These are phyloP conservation scores for Pseudotsuga menziesii DNA, from an alignment of 75 land plant species.

Conservation along the genomic window DNA sequence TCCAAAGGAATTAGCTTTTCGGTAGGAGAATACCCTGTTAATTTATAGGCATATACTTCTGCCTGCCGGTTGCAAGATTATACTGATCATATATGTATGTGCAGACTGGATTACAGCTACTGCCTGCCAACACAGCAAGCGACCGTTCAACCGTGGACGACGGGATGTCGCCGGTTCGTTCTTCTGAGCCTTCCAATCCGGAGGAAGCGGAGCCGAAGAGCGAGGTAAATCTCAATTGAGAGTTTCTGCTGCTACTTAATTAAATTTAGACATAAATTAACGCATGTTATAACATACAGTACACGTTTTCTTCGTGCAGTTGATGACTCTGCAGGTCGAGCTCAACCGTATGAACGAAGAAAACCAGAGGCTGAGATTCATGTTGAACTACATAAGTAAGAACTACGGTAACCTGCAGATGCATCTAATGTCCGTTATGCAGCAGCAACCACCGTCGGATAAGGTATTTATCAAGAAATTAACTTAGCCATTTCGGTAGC, in stretches of 20 bases:
- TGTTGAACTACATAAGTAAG: conserved; percentile 34
- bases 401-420: conserved; percentile 44
- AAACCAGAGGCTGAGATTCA: conserved; percentile 47
- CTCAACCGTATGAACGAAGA: conserved; percentile 52
- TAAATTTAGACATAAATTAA: neutral
- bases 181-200: neutral
- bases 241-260: too few relatives aligned
- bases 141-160: conserved; percentile 62
- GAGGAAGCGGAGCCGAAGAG: conserved; percentile 30
- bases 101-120: conserved; percentile 49
- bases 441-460: conserved; percentile 14
- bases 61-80: too few relatives aligned
- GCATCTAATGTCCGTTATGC: conserved; percentile 33
- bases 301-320: conserved; percentile 22
- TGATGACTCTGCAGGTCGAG: conserved; percentile 40
- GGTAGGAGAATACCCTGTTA: conserved; percentile 13
- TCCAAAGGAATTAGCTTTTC: too few relatives aligned
- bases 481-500: too few relatives aligned
- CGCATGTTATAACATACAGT: neutral
- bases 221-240: conserved; percentile 27
- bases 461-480: neutral
- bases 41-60: too few relatives aligned
- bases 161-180: conserved; percentile 21
- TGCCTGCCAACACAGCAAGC: conserved; percentile 43
- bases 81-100: neutral